Conservation (phyloP, 805 yeast species). For the Saccharomyces mikatae region DNA sequence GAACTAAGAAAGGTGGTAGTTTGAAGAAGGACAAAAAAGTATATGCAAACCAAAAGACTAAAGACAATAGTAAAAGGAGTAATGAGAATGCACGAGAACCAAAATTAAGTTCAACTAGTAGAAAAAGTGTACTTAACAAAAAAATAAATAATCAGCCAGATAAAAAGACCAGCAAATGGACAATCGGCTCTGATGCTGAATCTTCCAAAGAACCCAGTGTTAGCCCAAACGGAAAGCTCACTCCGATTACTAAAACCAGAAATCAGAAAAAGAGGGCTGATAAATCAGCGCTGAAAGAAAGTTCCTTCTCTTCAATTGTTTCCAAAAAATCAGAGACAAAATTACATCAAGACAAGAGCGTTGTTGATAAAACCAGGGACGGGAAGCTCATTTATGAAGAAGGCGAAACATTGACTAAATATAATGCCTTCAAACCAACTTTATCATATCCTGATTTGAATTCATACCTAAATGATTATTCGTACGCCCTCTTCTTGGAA, state of each 20-base stretch:
- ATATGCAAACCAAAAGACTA: background rate
- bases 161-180: background rate
- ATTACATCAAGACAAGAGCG: background rate
- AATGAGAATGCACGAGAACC: background rate
- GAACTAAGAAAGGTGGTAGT: background rate
- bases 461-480: slow-evolving; percentile 50
- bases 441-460: slow-evolving; percentile 42
- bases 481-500: slow-evolving; percentile 55
- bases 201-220: background rate
- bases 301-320: background rate
- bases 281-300: background rate
- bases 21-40: background rate
- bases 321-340: background rate
- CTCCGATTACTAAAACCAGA: background rate
- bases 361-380: background rate
- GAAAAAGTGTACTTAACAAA: background rate
- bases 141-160: background rate
- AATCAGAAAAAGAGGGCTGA: background rate
- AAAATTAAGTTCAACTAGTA: background rate
- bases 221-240: background rate
- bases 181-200: background rate
- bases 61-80: background rate
- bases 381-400: slow-evolving; percentile 16
- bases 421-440: slow-evolving; percentile 35
- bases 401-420: slow-evolving; percentile 28